phyloP scores from a whole-genome alignment of 345 rosid genomes.

The Salix viminalis region DNA sequence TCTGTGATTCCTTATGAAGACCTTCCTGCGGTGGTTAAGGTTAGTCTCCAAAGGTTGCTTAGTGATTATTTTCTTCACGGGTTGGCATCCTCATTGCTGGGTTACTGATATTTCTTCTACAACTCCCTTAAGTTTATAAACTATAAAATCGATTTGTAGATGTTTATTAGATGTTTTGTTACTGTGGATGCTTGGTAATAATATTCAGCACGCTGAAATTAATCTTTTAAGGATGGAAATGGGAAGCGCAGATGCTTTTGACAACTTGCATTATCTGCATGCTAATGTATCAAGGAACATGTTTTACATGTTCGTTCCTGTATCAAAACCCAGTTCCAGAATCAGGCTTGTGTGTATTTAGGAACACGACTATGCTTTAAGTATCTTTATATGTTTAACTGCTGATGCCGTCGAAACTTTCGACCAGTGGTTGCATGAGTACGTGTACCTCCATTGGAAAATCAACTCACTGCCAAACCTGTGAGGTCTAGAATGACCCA shows the following conservation, averaged over 20 bases:
- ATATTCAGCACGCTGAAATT: background rate
- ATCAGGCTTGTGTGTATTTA: background rate
- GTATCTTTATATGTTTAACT: background rate
- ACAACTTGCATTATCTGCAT: constrained; percentile 1
- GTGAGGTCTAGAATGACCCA: constrained; percentile 1
- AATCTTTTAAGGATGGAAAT: background rate
- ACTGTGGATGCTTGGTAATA: background rate
- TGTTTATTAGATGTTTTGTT: background rate
- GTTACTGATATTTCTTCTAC: background rate
- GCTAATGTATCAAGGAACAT: background rate
- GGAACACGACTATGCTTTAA: background rate
- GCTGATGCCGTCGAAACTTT: background rate
- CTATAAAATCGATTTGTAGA: background rate
- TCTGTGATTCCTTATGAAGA: constrained; percentile 33
- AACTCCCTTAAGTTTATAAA: background rate
- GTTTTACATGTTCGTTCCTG: background rate
- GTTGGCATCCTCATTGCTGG: background rate
- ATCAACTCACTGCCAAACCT: background rate
- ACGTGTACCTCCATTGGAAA: background rate
- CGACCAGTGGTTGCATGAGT: background rate
- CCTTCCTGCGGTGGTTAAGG: constrained; percentile 44
- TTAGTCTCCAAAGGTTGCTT: constrained; percentile 26
- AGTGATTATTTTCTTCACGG: background rate
- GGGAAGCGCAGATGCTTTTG: background rate
- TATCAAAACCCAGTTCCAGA: background rate